Base-by-base conservation (phyloP, 2,329 filamentous ascomycete species). In the Acarospora socialis region DNA sequence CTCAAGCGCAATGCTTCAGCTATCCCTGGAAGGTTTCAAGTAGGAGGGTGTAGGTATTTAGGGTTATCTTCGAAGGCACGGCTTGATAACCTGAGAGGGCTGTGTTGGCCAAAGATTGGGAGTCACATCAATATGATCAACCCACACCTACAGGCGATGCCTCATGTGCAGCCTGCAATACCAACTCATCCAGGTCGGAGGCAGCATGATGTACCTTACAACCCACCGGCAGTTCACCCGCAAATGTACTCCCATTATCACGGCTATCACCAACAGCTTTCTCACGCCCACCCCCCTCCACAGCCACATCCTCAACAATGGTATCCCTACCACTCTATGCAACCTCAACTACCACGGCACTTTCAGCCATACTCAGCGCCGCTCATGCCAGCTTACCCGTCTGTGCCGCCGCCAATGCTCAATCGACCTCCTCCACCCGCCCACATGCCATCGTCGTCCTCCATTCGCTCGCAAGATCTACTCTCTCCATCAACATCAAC, bases 171-270 rank as follows among this genome's bases (percentile, higher is more conserved):
- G 16, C 41, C 41, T 4, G 39, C 39, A 10, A 30, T 40, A 30
- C 41, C 39, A 19, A 37, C 36, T 23, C 25, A 34, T 16, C 42
- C 38, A 21, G 41, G 39, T 12, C 35, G 37, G 18, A 27, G 27
- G 13, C 40, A 32, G 17, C 37, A 40, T 17, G 37, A 64, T 30
- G 50, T 58, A 33, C 45, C 57, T 19, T 64, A 63, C 43, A 47
- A 53, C 13, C 45, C 53, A 8, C 53, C 49, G 5, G 57, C 55
- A 30, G 60, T 65, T 19, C 68, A 65, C 43, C 65, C 74, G 54
- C 59, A 59, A 36, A 63, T 69, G 35, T 66, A 68, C 39, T 70
- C 69, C 36, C 70, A 59, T 29, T 71, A 78, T 46, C 73, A 72
- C 62, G 47, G 54, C 44, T 56, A 60, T 43, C 64, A 51, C 61